Percentiles rank a stretch among this genome's conserved stretches.
These are phyloP conservation scores for Annulohypoxylon stygium DNA, from an alignment of 495 filamentous ascomycete species.

Conservation along the genomic window DNA sequence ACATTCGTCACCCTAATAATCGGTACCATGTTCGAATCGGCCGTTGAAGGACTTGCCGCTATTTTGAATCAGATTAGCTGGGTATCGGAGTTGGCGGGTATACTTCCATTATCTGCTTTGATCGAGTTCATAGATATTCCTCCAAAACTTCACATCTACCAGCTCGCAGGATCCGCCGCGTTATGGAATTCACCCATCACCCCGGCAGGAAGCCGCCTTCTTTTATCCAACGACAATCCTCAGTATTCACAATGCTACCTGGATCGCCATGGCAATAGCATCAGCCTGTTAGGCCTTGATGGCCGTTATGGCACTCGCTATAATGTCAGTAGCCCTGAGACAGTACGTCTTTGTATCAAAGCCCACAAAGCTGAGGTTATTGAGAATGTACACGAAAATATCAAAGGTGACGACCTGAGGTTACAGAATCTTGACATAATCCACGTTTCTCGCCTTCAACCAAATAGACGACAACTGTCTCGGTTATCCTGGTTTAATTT, in stretches of 20 bases:
- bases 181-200: slow-evolving; percentile 6
- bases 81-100: slow-evolving; percentile 9
- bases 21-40: not conserved
- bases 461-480: slow-evolving; percentile 4
- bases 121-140: slow-evolving; percentile 4
- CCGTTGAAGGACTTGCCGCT: slow-evolving; percentile 6
- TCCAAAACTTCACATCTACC: slow-evolving; percentile 7
- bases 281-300: slow-evolving; percentile 4
- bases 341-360: not conserved
- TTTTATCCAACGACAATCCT: slow-evolving; percentile 5
- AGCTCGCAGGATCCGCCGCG: slow-evolving; percentile 6
- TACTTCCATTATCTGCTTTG: slow-evolving; percentile 2
- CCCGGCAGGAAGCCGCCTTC: slow-evolving; percentile 7
- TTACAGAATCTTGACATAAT: slow-evolving; percentile 8
- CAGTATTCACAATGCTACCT: slow-evolving; percentile 1
- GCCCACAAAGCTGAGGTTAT: slow-evolving; percentile 5
- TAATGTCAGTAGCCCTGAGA: slow-evolving; percentile 3
- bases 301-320: slow-evolving; percentile 2
- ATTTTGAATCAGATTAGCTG: slow-evolving; percentile 4
- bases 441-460: slow-evolving; percentile 6
- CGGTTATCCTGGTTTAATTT: not conserved
- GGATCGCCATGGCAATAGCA: slow-evolving; percentile 3
- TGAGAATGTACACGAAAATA: not conserved
- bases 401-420: not conserved
- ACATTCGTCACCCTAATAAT: slow-evolving; percentile 1